A percentile compares a stretch with the other conserved stretches of the same genome.
Conservation (phyloP, 2,329 filamentous ascomycete genomes). For the Colletotrichum euphorbiae region DNA sequence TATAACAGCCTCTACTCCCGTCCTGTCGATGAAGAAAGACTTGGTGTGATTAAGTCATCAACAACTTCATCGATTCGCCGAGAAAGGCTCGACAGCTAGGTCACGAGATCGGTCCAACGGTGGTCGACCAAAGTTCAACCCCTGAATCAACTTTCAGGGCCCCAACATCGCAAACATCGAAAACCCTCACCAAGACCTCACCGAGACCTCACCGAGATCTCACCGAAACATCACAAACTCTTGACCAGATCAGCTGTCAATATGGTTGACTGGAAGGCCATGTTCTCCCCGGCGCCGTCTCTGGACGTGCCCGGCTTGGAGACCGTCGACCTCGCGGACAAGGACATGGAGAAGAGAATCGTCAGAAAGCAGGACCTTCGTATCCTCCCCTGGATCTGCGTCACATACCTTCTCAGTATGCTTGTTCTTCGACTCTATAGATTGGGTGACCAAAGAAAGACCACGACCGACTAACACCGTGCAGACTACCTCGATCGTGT, state of each 20-base stretch:
- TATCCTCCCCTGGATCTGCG: slow-evolving; percentile 49
- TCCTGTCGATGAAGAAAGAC: background rate
- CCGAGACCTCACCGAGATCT: background rate
- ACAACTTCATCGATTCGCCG: slow-evolving; percentile 4
- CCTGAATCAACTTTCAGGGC: no score
- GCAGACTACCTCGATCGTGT: slow-evolving; percentile 47
- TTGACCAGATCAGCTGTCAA: background rate
- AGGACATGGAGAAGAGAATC: slow-evolving; percentile 49
- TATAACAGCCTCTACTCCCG: slow-evolving; percentile 14
- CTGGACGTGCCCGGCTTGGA: slow-evolving; percentile 49
- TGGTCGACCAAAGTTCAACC: background rate
- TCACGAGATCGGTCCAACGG: background rate
- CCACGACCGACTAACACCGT: slow-evolving; percentile 10
- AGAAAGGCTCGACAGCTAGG: background rate
- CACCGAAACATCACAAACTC: slow-evolving; percentile 3
- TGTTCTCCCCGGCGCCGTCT: slow-evolving; percentile 43
- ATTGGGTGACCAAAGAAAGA: background rate
- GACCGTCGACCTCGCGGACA: slow-evolving; percentile 50
- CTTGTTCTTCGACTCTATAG: background rate
- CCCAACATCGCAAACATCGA: background rate
- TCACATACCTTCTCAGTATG: slow-evolving; percentile 47
- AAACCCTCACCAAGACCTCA: slow-evolving; percentile 15
- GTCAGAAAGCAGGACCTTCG: slow-evolving; percentile 49
- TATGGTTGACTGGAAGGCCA: slow-evolving; percentile 40
- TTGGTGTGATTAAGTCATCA: background rate